A percentile compares a stretch with the other conserved stretches of the same genome.
Evolutionary conservation across 2,329 filamentous ascomycete genomes (phyloP).

Genomic region (Colletotrichum sp.): DNA sequence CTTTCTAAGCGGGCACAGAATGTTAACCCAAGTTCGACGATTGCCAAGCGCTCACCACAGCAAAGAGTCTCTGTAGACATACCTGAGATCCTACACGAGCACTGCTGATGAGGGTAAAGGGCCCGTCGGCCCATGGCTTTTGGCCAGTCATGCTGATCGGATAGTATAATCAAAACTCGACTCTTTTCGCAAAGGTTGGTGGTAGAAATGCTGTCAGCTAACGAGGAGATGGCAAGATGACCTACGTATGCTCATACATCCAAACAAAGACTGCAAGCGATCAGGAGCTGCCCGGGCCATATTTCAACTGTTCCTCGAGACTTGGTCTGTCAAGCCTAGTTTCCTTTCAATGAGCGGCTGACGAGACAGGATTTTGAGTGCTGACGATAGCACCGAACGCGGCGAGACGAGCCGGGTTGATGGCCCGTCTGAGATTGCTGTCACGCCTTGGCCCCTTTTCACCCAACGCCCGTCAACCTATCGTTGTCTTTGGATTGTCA

Average conservation of each 20-base stretch:
- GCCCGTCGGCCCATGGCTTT: conserved; percentile 37
- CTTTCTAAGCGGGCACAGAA: conserved; percentile 5
- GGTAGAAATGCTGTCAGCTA: neutral
- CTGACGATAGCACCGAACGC: conserved; percentile 6
- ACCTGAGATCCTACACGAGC: conserved; percentile 28
- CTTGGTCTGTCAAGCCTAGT: neutral
- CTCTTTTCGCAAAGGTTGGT: neutral
- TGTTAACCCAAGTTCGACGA: neutral
- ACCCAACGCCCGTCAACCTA: neutral
- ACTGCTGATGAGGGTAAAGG: conserved; percentile 33
- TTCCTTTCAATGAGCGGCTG: neutral
- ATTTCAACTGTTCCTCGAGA: neutral
- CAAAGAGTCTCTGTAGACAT: neutral
- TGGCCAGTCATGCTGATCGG: neutral
- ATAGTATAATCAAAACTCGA: neutral
- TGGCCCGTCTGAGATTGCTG: neutral
- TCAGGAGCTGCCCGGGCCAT: neutral
- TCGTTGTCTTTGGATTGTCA: neutral
- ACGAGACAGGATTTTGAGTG: neutral
- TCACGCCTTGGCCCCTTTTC: neutral
- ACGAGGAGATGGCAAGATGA: neutral
- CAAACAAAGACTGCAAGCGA: neutral
- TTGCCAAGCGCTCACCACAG: neutral
- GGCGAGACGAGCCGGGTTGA: neutral
- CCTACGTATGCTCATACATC: neutral